Base-by-base conservation (phyloP, 306 rosid genomes). In the Abrus pulchellus region DNA sequence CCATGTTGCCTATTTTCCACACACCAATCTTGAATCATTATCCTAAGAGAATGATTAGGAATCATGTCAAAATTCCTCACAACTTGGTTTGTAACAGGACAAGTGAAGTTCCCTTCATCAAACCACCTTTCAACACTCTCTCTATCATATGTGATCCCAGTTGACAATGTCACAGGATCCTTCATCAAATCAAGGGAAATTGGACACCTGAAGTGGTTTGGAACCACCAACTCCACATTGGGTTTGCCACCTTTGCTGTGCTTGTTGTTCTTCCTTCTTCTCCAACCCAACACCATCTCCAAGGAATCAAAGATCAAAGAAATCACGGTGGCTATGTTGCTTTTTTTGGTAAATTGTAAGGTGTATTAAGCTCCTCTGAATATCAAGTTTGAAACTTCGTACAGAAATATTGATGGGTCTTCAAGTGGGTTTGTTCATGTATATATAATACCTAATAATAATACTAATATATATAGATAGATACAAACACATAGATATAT, bases 11-110 rank as follows among this genome's bases (percentile, higher is more conserved):
- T 81, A 69, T 91, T 90, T 27, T 88, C 83, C 9, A 84, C 86
- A 74, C 97, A 84, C 97, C 96, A 93, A 6, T 93, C 92, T 85
- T 93, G 97, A 65, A 91, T 91, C 94, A 93, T 87, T 9, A 61
- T 74, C 36, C 94, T 66, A 1, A 93, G 85, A 0, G 89, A 78
- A 33, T 91, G 97, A 60, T 91, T 93, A 33, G 96, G 97, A 33
- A 87, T 89, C 86, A 73, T 87, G 77, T 90, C 91, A 38, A 87
- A 90, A 53, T 56, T 85, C 36, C 74, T 84, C 40, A 92, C 90
- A 41, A 85, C 62, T 71, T 80, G 90, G 59, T 87, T 87, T 12
- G 97, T 88, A 5, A 85, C 89, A 0, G 97, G 96, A 71, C 97
- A 93, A 0, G 86, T 93, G 59, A 40, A 80, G 59, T 93, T 90